Percentiles rank a stretch among this genome's conserved stretches.
phyloP scores from a whole-genome alignment of 371 early-diverging fungal genomes.

The Mucor saturninus region DNA sequence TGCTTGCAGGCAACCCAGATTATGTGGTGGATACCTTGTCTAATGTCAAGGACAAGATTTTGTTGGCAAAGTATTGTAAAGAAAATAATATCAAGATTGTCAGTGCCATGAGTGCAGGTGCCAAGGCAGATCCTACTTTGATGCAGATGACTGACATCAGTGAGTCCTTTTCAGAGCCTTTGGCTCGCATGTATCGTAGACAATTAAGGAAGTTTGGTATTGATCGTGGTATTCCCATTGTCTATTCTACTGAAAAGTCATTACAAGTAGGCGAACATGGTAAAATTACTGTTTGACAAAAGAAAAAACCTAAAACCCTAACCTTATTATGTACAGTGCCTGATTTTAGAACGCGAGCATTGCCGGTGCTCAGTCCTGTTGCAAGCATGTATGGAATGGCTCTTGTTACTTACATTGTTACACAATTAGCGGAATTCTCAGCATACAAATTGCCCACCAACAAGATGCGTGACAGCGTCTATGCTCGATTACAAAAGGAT shows the following conservation, averaged over 20 bases:
- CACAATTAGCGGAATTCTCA: conserved; percentile 74
- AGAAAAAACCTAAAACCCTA: background rate
- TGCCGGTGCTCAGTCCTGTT: conserved; percentile 85
- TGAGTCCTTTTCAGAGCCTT: conserved; percentile 87
- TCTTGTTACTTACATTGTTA: conserved; percentile 85
- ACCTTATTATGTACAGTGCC: conserved; percentile 49
- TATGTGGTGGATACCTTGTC: conserved; percentile 90
- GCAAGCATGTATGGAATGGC: conserved; percentile 93
- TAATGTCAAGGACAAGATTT: conserved; percentile 87
- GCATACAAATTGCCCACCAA: conserved; percentile 73
- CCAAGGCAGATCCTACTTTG: conserved; percentile 91
- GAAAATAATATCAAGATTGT: conserved; percentile 74
- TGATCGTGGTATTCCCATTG: conserved; percentile 80
- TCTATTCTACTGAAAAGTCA: conserved; percentile 91
- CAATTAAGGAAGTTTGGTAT: conserved; percentile 74
- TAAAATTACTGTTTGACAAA: background rate
- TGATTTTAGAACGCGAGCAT: conserved; percentile 79
- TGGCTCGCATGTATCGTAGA: conserved; percentile 85
- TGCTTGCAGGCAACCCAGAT: conserved; percentile 71
- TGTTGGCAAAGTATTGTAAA: conserved; percentile 83
- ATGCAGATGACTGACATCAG: conserved; percentile 93
- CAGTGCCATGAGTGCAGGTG: conserved; percentile 92
- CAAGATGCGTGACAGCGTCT: conserved; percentile 77
- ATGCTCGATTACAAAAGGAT: conserved; percentile 76
- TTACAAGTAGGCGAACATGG: conserved; percentile 10